phyloP scores from a whole-genome alignment of 352 stramenopile species.

The Globisporangium cylindrosporum region DNA sequence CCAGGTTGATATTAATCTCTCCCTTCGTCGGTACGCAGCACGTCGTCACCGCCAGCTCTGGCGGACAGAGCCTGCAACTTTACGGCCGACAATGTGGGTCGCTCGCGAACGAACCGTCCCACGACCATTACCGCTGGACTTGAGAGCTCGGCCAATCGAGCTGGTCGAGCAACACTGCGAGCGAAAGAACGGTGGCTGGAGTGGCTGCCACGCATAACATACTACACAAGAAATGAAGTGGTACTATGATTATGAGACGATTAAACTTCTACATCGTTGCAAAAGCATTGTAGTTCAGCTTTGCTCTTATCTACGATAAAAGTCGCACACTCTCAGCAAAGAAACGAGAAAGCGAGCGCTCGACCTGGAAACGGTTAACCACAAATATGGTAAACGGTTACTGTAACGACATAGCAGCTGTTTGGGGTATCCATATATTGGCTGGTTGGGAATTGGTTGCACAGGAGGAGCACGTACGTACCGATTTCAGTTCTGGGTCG shows the following conservation, averaged over 20 bases:
- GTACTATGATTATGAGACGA: background rate
- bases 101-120: slow-evolving; percentile 53
- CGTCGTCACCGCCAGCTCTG: slow-evolving; percentile 67
- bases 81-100: slow-evolving; percentile 61
- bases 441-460: background rate
- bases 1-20: slow-evolving; percentile 74
- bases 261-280: background rate
- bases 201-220: background rate
- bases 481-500: slow-evolving; percentile 36
- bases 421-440: no score
- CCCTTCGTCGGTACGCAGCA: slow-evolving; percentile 73
- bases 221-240: background rate
- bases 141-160: background rate
- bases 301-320: background rate
- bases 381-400: background rate
- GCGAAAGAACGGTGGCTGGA: no score
- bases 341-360: background rate
- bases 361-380: background rate
- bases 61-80: slow-evolving; percentile 61
- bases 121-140: slow-evolving; percentile 22
- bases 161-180: background rate
- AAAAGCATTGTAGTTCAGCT: background rate
- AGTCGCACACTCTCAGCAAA: background rate
- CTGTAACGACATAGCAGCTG: no score
- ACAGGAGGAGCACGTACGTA: slow-evolving; percentile 9